Evolutionary conservation across 2,329 filamentous ascomycete species (phyloP), one percentile per base, ranked within the genome.

Genomic region (Diaporthe humulicola): DNA sequence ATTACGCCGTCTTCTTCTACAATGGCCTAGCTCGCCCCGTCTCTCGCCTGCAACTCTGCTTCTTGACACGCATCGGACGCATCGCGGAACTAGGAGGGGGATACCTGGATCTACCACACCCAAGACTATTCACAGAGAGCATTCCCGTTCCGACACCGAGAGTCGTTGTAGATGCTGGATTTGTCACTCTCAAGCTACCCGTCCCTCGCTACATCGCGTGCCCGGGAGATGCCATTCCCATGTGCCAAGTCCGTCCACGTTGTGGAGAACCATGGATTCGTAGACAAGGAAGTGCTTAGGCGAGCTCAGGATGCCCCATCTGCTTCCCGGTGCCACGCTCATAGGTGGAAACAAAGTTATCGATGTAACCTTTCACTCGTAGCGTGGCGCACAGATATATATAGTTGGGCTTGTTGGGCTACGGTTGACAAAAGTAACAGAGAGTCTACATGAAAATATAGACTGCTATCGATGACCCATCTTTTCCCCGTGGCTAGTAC

Each of bases 271-370:
- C 28, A 36, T 45, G 45, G 19, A 14, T 33, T 33, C 17, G 38
- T 42, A 25, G 25, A 48, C 25, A 33, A n/a, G 42, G 60, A n/a
- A 61, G 60, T 45, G 25, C 40, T 22, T 22, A 45, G 25, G 40
- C 60, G 40, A 67, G 42, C 45, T 38, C 45, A 28, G 50, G 33
- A 38, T 30, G 40, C 42, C 30, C 22, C 8, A 10, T 67, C 25
- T 25, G 45, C 22, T 12, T 67, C 22, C 30, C 45, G 17, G 36
- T 22, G 42, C 30, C 64, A 67, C 45, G 6, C 64, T 52, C 30
- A 52, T 67, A 52, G 45, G 64, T 52, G 45, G 64, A 38, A 52
- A 67, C 45, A 40, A 10, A 52, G 45, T 36, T 25, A 52, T n/a
- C 14, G 3, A 38, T 38, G 30, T 25, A 25, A 17, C 30, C 30